Base-by-base conservation (phyloP, 169 alveolate species). In the Eimeria acervulina region DNA sequence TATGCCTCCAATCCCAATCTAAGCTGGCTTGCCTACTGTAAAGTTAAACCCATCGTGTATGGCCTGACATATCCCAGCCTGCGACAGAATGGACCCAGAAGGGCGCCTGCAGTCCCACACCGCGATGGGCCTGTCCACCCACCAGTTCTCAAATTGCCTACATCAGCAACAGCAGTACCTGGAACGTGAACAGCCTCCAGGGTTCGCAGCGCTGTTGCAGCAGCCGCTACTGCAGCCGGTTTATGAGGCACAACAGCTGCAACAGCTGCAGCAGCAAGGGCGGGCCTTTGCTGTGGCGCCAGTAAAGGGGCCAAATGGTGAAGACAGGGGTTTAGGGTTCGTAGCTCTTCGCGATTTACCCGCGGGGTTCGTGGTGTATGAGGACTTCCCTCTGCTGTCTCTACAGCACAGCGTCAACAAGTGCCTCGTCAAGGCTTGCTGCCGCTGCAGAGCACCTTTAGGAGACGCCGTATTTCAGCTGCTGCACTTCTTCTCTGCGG, bases 251-350 rank as follows among this genome's bases (percentile, higher is more conserved):
- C 83, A 61, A 68, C 94, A 87, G 63, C 42, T 63, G 94, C 81
- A 87, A 51, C 36, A 61, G 63, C 83, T 87, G 33, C 78, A 87
- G 83, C 83, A 87, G 83, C 94, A 55, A 55, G 91, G 91, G 31
- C 74, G 76, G 19, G 76, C 76, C 28, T 83, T 83, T 31, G 91
- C 91, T n/a, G 91, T 83, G 91, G 72, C 91, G 19, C 91, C 74
- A 33, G 91, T 83, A 31, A 83, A 63, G 55, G 91, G 91, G 21
- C 47, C 52, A 31, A 55, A 47, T 28, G 91, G 91, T 6, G 74
- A 52, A 51, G 74, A 83, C 52, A 83, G 91, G 72, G 91, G 91
- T 31, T 36, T 83, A 44, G 91, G 91, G 72, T 83, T 83, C 52
- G 91, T 83, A 28, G 91, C 91, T 19, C 91, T 83, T 3, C 70